These are phyloP conservation scores for Colletotrichum lini DNA, from an alignment of 2,329 filamentous ascomycete species.

Conservation along the genomic window DNA sequence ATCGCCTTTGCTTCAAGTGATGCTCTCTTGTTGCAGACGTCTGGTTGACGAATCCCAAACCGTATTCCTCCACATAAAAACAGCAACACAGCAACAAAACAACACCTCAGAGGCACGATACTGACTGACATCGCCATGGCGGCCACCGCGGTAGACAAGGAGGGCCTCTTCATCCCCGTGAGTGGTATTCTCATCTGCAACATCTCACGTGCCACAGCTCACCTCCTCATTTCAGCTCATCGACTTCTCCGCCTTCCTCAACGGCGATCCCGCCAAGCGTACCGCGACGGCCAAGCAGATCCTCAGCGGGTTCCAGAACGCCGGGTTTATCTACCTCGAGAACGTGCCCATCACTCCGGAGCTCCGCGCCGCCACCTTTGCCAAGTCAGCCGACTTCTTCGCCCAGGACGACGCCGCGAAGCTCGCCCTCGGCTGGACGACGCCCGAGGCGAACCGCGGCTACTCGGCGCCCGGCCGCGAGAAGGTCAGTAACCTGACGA, in stretches of 20 bases:
- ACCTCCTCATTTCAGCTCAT: conserved; percentile 70
- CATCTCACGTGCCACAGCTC: conserved; percentile 15
- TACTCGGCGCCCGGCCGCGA: conserved; percentile 80
- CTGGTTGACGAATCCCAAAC: background rate
- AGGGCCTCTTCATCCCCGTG: conserved; percentile 70
- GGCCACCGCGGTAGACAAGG: conserved; percentile 62
- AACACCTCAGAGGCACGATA: background rate
- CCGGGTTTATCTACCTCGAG: conserved; percentile 91
- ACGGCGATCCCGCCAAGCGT: conserved; percentile 72
- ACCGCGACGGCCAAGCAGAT: conserved; percentile 78
- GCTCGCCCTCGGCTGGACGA: conserved; percentile 78
- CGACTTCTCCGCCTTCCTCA: conserved; percentile 82
- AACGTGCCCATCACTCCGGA: conserved; percentile 79
- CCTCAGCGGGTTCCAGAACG: conserved; percentile 84
- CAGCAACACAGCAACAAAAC: too few species aligned
- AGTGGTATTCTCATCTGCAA: conserved; percentile 50
- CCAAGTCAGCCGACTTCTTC: conserved; percentile 80
- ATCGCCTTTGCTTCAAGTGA: conserved; percentile 8
- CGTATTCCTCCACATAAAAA: too few species aligned
- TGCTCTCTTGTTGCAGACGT: background rate
- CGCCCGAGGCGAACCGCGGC: conserved; percentile 79
- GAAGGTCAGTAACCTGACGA: conserved; percentile 74
- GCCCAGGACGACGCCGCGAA: conserved; percentile 73
- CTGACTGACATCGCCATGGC: conserved; percentile 50
- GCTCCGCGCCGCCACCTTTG: conserved; percentile 74